Evolutionary conservation across 106 monocot species (phyloP).

Genomic region (Dioscorea zingiberensis): DNA sequence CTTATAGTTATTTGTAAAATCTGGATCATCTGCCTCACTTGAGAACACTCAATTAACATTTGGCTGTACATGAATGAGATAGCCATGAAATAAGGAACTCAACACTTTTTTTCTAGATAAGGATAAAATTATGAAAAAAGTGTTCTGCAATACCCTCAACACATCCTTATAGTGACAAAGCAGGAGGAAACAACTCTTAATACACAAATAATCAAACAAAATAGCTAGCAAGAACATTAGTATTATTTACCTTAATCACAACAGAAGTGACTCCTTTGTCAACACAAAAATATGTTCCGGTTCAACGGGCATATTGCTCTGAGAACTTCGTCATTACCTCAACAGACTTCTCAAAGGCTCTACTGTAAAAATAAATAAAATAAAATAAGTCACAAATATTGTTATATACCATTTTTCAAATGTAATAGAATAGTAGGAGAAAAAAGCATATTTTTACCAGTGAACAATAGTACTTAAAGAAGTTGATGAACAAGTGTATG

Average conservation of each 20-base stretch:
- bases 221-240: no score
- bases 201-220: no score
- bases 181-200: no score
- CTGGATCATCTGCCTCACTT: no score
- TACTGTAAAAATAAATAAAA: slow-evolving; percentile 24
- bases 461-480: background rate
- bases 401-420: background rate
- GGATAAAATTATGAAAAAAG: no score
- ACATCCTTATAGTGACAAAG: no score
- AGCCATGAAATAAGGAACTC: no score
- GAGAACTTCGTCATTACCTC: slow-evolving; percentile 98
- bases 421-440: background rate
- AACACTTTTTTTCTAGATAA: no score
- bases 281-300: slow-evolving; percentile 93
- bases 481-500: background rate
- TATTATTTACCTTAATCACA: slow-evolving; percentile 78
- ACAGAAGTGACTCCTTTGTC: slow-evolving; percentile 97
- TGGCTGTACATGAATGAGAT: no score
- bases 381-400: background rate
- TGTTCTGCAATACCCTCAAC: no score
- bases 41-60: no score
- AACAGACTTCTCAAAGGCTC: slow-evolving; percentile 84
- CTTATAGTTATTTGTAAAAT: no score
- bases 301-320: slow-evolving; percentile 91
- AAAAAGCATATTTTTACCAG: background rate